Evolutionary conservation across 2,329 filamentous ascomycete species (phyloP), one percentile per base, ranked within the genome.

Genomic region (Fusarium sororula): DNA sequence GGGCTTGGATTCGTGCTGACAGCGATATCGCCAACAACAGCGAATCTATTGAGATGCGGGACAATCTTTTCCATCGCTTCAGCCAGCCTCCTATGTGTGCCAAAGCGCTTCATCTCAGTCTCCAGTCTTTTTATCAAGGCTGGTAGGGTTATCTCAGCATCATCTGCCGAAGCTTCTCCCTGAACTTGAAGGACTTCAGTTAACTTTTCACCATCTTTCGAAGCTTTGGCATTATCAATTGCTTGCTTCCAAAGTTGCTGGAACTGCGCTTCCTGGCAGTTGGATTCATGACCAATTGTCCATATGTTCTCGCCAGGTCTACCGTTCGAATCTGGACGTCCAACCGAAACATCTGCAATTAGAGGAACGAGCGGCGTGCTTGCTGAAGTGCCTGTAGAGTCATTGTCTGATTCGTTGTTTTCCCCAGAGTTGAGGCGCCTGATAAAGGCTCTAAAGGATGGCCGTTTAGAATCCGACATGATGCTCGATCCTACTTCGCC

Each of bases 261-360:
- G 15, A 63, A 26, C 22, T 11, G 2, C 4, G 2, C 7, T 24
- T n/a, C 22, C 14, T 35, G 57, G 18, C 6, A 11, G 8, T 17
- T 32, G 5, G 0, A 28, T 17, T 6, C 28, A 6, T 12, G 6
- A 3, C 14, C 12, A 11, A 13, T 20, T 15, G n/a, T 15, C 5
- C n/a, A 37, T 26, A 20, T 26, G 17, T 8, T 24, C 6, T 10
- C 0, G 17, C 8, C 18, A 11, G 5, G 8, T 26, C 22, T 6
- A 20, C 11, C 8, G 12, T 6, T 20, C 2, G 17, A 10, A 4
- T 12, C 13, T 37, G 9, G 24, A 13, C 1, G 14, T 11, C n/a
- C 32, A 11, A 14, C n/a, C 9, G 12, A 35, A 0, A 14, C 3
- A 14, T 24, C 6, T 20, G 20, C 17, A 18, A 6, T 6, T 5